These are phyloP conservation scores for Rhytidhysteron rufulum DNA, from an alignment of 2,329 filamentous ascomycete genomes.

Conservation along the genomic window DNA sequence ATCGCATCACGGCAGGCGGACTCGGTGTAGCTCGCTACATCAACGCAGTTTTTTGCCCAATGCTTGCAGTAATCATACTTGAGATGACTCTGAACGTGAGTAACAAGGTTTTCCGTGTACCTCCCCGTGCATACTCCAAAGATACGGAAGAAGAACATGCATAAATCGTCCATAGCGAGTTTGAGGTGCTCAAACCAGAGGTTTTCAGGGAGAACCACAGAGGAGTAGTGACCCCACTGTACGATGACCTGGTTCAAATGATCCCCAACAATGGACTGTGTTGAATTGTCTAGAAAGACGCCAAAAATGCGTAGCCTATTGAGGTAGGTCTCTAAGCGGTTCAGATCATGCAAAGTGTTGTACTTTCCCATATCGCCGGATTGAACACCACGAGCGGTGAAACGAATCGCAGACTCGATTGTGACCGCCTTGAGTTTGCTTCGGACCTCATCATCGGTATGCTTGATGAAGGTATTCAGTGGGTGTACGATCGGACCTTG, in stretches of 20 bases:
- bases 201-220: conserved; percentile 20
- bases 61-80: conserved; percentile 10
- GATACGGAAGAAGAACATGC: conserved; percentile 25
- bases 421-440: conserved; percentile 18
- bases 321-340: conserved; percentile 20
- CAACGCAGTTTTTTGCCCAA: conserved; percentile 23
- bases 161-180: conserved; percentile 23
- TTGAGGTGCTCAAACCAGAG: conserved; percentile 18
- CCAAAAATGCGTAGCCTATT: conserved; percentile 21
- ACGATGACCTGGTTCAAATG: conserved; percentile 26
- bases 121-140: conserved; percentile 12
- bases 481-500: conserved; percentile 27
- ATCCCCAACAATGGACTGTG: conserved; percentile 17
- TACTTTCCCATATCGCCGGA: conserved; percentile 16
- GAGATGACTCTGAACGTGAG: conserved; percentile 22
- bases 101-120: conserved; percentile 17
- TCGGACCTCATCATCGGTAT: conserved; percentile 20
- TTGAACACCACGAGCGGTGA: conserved; percentile 11
- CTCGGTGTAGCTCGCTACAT: conserved; percentile 18
- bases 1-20: conserved; percentile 15
- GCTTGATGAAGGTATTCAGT: conserved; percentile 25
- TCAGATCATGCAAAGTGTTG: conserved; percentile 20
- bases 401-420: conserved; percentile 19
- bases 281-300: conserved; percentile 23
- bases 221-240: conserved; percentile 29